A percentile compares a stretch with the other conserved stretches of the same genome.
phyloP scores from a whole-genome alignment of 2,329 filamentous ascomycete species.

The Delphinella strobiligena region DNA sequence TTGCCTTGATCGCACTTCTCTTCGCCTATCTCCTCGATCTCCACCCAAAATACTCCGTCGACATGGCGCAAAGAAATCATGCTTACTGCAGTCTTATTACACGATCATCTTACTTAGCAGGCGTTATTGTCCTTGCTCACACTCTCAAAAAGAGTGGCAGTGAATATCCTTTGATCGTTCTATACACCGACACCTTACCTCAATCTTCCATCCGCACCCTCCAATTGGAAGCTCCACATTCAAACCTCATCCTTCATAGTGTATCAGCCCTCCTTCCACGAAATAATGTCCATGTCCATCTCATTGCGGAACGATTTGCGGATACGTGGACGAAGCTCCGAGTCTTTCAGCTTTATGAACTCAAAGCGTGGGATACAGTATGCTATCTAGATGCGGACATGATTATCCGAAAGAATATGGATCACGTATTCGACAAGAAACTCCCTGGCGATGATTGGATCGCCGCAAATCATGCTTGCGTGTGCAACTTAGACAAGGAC shows the following conservation, averaged over 20 bases:
- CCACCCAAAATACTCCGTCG: neutral
- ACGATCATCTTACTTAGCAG: slow-evolving; percentile 39
- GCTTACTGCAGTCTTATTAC: slow-evolving; percentile 42
- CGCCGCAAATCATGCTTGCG: slow-evolving; percentile 38
- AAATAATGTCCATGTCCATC: slow-evolving; percentile 22
- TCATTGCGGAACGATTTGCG: slow-evolving; percentile 39
- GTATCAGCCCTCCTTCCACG: slow-evolving; percentile 31
- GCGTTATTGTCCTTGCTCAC: slow-evolving; percentile 38
- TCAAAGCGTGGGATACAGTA: slow-evolving; percentile 25
- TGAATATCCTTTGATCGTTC: slow-evolving; percentile 36
- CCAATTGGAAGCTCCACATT: slow-evolving; percentile 26
- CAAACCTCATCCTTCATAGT: slow-evolving; percentile 28
- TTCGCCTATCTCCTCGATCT: neutral
- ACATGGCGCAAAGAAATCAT: slow-evolving; percentile 11
- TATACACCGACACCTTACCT: slow-evolving; percentile 34
- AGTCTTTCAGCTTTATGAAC: slow-evolving; percentile 34
- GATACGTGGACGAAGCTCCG: slow-evolving; percentile 45
- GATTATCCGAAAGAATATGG: slow-evolving; percentile 32
- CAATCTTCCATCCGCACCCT: slow-evolving; percentile 29
- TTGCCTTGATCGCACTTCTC: neutral
- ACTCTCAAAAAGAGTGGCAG: slow-evolving; percentile 35
- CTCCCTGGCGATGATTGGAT: slow-evolving; percentile 30
- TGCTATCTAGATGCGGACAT: slow-evolving; percentile 44
- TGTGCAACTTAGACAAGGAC: slow-evolving; percentile 40
- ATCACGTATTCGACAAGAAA: slow-evolving; percentile 30